Evolutionary conservation across 177 flowering plant species (phyloP).

Genomic region (Vitis hybrid): DNA sequence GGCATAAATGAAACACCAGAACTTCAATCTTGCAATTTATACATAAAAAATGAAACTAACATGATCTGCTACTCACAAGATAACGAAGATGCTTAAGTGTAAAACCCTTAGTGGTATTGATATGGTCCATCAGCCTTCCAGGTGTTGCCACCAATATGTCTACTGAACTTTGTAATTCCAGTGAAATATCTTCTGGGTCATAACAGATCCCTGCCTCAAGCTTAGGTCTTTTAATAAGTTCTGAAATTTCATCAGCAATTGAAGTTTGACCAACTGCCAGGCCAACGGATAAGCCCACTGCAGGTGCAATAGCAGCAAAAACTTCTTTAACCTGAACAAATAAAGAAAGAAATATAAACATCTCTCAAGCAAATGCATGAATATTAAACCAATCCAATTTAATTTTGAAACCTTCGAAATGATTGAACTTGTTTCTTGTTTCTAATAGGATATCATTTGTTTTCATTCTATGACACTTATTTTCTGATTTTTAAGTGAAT

Average conservation of each 20-base stretch:
- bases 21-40: background rate
- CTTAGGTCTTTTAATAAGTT: constrained; percentile 65
- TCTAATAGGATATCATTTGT: too few relatives aligned
- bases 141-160: constrained; percentile 97
- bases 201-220: constrained; percentile 62
- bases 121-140: constrained; percentile 95
- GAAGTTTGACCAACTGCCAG: constrained; percentile 91
- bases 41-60: background rate
- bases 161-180: constrained; percentile 53
- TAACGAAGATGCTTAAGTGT: constrained; percentile 85
- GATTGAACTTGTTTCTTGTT: too few relatives aligned
- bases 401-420: too few relatives aligned
- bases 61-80: constrained; percentile 50
- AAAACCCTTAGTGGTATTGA: constrained; percentile 79
- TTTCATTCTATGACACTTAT: too few relatives aligned
- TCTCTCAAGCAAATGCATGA: background rate
- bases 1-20: background rate
- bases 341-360: too few relatives aligned
- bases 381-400: background rate
- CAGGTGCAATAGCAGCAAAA: constrained; percentile 81
- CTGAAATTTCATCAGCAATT: constrained; percentile 73
- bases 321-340: constrained; percentile 77
- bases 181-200: constrained; percentile 54
- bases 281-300: constrained; percentile 89
- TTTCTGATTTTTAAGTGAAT: too few relatives aligned